Conservation (phyloP, 371 early-diverging fungal species). For the Lichtheimia ramosa region DNA sequence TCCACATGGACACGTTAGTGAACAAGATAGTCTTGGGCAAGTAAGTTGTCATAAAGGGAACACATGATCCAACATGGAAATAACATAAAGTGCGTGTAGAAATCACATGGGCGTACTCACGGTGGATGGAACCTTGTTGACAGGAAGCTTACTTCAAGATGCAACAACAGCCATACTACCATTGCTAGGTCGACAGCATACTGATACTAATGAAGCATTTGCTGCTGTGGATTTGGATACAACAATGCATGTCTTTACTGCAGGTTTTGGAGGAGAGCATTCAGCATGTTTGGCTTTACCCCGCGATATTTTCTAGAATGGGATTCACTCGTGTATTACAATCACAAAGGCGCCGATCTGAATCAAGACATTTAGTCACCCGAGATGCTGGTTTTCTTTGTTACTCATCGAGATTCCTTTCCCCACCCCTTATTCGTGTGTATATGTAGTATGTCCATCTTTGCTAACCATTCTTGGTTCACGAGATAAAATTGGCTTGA, state of each 20-base stretch:
- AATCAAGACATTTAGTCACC: too few relatives aligned
- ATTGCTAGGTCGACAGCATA: too few relatives aligned
- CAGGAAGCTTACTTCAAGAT: slow-evolving; percentile 28
- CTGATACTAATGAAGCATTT: slow-evolving; percentile 35
- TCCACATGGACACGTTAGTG: slow-evolving; percentile 12
- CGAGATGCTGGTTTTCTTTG: too few relatives aligned
- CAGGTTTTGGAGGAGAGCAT: neutral
- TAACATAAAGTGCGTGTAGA: slow-evolving; percentile 6
- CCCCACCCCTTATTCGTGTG: too few relatives aligned
- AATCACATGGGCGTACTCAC: slow-evolving; percentile 45
- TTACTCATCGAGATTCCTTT: too few relatives aligned
- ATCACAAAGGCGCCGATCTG: too few relatives aligned
- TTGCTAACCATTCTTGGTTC: too few relatives aligned
- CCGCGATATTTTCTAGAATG: neutral
- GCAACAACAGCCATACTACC: too few relatives aligned
- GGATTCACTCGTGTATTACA: too few relatives aligned
- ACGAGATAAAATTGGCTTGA: too few relatives aligned
- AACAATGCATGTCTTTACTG: neutral
- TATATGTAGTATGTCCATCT: too few relatives aligned
- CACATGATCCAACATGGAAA: neutral
- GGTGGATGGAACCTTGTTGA: slow-evolving; percentile 29
- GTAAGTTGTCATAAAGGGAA: slow-evolving; percentile 12
- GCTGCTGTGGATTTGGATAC: neutral
- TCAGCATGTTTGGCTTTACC: neutral
- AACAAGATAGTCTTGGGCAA: slow-evolving; percentile 21